Conservation (phyloP, 2,329 filamentous ascomycete genomes). For the Verticillium albo-atrum region DNA sequence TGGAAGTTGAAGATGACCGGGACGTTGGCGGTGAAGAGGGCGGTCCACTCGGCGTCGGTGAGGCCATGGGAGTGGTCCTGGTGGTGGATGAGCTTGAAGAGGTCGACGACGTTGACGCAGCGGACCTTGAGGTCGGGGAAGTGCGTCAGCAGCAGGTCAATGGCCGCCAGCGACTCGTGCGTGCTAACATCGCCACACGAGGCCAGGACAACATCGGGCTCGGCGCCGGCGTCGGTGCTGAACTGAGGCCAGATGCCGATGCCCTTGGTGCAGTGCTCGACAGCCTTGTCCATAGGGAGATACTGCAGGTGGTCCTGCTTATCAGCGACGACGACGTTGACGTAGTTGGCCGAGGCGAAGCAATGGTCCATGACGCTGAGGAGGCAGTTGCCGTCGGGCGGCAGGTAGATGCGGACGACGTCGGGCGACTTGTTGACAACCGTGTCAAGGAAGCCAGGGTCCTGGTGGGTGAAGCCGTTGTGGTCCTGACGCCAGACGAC, state of each 20-base stretch:
- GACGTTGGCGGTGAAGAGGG: constrained; percentile 67
- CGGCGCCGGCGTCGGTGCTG: constrained; percentile 61
- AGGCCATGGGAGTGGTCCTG: constrained; percentile 71
- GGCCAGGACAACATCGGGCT: constrained; percentile 74
- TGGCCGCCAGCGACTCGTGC: constrained; percentile 69
- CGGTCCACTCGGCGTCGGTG: constrained; percentile 58
- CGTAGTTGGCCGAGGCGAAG: constrained; percentile 68
- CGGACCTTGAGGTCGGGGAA: constrained; percentile 71
- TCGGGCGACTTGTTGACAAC: constrained; percentile 77
- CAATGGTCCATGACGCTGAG: constrained; percentile 75
- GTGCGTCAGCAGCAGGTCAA: constrained; percentile 66
- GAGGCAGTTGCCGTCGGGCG: constrained; percentile 74
- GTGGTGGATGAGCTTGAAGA: constrained; percentile 73
- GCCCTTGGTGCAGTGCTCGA: constrained; percentile 74
- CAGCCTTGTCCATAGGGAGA: constrained; percentile 66
- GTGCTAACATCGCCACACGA: constrained; percentile 72
- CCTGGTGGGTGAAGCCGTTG: constrained; percentile 80
- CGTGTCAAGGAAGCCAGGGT: constrained; percentile 75
- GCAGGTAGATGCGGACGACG: constrained; percentile 76
- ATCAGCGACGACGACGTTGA: constrained; percentile 76
- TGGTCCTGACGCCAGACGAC: constrained; percentile 81
- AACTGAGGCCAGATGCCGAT: constrained; percentile 76
- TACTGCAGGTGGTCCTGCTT: constrained; percentile 77
- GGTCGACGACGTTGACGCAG: constrained; percentile 75
- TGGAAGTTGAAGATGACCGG: constrained; percentile 84